A percentile compares a stretch with the other conserved stretches of the same genome.
phyloP scores from a whole-genome alignment of 2,329 filamentous ascomycete species.

The Trichoderma sp. region DNA sequence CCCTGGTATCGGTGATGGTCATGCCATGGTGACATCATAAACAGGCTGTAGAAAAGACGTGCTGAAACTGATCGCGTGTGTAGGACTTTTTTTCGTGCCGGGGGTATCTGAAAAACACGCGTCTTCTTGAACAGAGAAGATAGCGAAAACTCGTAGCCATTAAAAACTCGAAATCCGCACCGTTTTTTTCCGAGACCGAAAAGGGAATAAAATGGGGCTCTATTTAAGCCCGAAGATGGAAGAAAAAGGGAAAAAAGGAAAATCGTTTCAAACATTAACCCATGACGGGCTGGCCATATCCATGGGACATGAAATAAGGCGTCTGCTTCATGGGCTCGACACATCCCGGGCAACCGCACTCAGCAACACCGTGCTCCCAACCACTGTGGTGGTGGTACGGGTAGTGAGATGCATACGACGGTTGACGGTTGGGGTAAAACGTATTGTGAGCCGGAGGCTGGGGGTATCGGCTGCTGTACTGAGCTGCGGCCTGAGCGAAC shows the following conservation, averaged over 20 bases:
- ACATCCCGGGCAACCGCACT: conserved; percentile 51
- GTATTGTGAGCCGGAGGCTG: conserved; percentile 41
- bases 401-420: conserved; percentile 44
- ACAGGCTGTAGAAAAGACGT: conserved; percentile 21
- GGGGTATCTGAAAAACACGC: conserved; percentile 41
- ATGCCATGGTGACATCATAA: conserved; percentile 5
- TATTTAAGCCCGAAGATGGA: neutral
- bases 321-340: conserved; percentile 45
- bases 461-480: conserved; percentile 47
- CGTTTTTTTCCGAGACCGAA: conserved; percentile 20
- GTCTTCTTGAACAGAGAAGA: conserved; percentile 30
- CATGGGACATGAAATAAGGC: conserved; percentile 48
- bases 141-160: conserved; percentile 36
- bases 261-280: conserved; percentile 39
- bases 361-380: conserved; percentile 52
- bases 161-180: conserved; percentile 26
- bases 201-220: conserved; percentile 9
- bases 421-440: conserved; percentile 43
- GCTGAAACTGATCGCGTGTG: conserved; percentile 29
- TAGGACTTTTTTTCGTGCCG: conserved; percentile 37
- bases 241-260: conserved; percentile 23
- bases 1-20: neutral
- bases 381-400: conserved; percentile 44
- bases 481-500: conserved; percentile 47
- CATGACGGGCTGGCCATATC: conserved; percentile 55